Conservation (phyloP, 257 asterid genomes). For the Lantana camara region DNA sequence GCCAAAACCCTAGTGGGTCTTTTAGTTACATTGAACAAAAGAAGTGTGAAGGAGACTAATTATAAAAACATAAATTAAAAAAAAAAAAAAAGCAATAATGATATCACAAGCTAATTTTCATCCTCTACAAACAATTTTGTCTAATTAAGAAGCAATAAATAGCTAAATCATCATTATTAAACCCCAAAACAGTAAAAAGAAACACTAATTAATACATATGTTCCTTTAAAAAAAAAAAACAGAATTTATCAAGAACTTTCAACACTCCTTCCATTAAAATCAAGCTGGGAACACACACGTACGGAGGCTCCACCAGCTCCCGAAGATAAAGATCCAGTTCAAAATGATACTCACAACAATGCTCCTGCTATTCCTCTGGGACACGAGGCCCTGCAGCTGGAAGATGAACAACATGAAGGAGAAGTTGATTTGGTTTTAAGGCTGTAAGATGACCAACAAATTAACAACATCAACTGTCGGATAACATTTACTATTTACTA, state of each 20-base stretch:
- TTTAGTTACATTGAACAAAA: background rate
- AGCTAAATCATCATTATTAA: background rate
- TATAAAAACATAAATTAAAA: too few relatives aligned
- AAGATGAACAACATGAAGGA: too few relatives aligned
- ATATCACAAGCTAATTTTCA: slow-evolving; percentile 33
- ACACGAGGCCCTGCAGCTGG: too few relatives aligned
- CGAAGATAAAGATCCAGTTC: too few relatives aligned
- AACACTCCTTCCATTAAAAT: slow-evolving; percentile 13
- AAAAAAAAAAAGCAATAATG: slow-evolving; percentile 38
- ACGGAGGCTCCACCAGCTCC: too few relatives aligned
- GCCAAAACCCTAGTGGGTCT: slow-evolving; percentile 18
- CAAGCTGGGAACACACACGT: background rate
- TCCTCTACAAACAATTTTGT: background rate
- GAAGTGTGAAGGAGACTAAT: slow-evolving; percentile 28
- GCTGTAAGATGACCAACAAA: too few relatives aligned
- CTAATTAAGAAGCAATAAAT: background rate
- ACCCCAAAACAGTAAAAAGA: background rate
- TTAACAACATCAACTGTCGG: too few relatives aligned
- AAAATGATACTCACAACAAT: too few relatives aligned
- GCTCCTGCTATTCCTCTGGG: too few relatives aligned
- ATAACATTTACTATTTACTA: too few relatives aligned
- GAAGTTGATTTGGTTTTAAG: too few relatives aligned
- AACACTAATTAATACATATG: background rate
- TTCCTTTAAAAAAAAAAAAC: background rate
- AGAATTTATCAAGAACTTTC: slow-evolving; percentile 28